phyloP scores from a whole-genome alignment of 139 green algal species.

The Coccomyxa sp. region DNA sequence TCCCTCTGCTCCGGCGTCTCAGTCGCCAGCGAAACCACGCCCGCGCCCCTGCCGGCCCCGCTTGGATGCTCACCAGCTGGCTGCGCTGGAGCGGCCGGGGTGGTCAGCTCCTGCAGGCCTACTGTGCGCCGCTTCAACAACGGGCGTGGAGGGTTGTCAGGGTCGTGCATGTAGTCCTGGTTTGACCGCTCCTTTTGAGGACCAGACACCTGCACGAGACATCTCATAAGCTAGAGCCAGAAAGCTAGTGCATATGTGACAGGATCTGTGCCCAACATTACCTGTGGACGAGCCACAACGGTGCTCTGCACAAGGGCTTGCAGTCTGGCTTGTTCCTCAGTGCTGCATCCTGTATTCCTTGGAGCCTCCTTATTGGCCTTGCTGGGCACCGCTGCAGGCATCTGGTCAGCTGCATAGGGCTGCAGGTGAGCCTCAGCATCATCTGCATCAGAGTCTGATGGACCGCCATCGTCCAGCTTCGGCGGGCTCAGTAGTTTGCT shows the following conservation, averaged over 20 bases:
- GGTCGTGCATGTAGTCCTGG: not conserved
- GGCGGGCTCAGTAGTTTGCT: not conserved
- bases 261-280: too few relatives aligned
- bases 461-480: not conserved
- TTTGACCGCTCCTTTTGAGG: not conserved
- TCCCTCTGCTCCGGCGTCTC: slow-evolving; percentile 5
- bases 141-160: not conserved
- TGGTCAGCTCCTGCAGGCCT: not conserved
- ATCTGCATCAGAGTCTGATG: not conserved
- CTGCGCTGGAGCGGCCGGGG: not conserved
- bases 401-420: not conserved
- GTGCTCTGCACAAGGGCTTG: too few relatives aligned
- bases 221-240: too few relatives aligned
- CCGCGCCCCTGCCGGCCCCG: too few relatives aligned
- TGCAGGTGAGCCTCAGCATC: not conserved
- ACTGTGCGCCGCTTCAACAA: not conserved
- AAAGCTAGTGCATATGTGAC: too few relatives aligned
- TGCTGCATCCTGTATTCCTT: not conserved
- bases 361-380: too few relatives aligned
- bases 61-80: too few relatives aligned
- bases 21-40: not conserved
- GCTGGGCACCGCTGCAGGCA: not conserved
- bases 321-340: too few relatives aligned
- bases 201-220: not conserved
- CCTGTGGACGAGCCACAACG: too few relatives aligned